Base-by-base conservation (phyloP, 495 filamentous ascomycete species). In the Aspergillus carlsbadensis region DNA sequence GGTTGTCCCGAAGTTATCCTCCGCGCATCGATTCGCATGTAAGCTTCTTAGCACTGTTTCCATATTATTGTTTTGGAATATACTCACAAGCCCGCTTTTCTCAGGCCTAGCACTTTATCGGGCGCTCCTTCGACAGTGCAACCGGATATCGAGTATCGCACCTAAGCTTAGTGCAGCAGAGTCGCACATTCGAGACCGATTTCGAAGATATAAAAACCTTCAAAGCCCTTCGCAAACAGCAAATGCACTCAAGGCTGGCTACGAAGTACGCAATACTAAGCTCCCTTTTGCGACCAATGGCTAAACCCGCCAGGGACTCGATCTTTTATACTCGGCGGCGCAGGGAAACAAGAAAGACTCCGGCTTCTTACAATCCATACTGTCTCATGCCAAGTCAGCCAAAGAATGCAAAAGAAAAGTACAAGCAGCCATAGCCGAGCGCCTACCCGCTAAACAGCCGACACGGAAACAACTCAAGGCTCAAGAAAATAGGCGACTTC, bases 91-190 rank as follows among this genome's bases (percentile, higher is more conserved):
- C 59, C 58, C 57, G 52, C 56, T 37, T 18, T 33, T 36, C 6
- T 52, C 36, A 91, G 88, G 87, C 65, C 75, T 88, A 62, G 83
- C 88, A 33, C 85, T 94, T 49, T 92, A 87, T 68, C 79, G 86
- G 61, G 82, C 86, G 29, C 83, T 94, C 61, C 73, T 91, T 33
- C 82, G 79, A 57, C 81, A 82, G 74, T 84, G 74, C 63, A 64
- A 70, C 17, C 73, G 67, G 50, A 65, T 87, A 47, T 72, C 78
- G n/a, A 62, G 78, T 40, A 52, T 70, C 58, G 54, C 62, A 57
- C 66, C 71, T 61, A 62, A 75, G 70, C 68, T 71, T 58, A 35
- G 56, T 43, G 45, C 73, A 50, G 63, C 81, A 58, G 67, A 74
- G 62, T 57, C 69, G 54, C 60, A 77, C 33, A 63, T 89, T 46